phyloP scores from a whole-genome alignment of 2,329 filamentous ascomycete species.

The Canariomyces notabilis region DNA sequence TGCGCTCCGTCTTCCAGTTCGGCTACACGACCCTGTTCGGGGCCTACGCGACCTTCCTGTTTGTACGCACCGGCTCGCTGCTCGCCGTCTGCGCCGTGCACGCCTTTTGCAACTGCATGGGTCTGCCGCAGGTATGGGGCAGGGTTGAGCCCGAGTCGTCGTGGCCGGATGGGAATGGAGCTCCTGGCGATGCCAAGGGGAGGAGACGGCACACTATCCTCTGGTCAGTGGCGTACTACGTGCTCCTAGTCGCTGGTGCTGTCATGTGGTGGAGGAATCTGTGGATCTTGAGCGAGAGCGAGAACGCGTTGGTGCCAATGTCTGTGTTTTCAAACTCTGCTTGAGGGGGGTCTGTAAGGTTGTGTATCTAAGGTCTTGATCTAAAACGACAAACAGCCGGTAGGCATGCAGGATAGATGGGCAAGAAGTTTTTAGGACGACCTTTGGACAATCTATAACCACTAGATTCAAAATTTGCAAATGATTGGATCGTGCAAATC shows the following conservation, averaged over 20 bases:
- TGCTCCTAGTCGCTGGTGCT: constrained; percentile 66
- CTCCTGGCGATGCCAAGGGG: constrained; percentile 24
- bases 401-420: not conserved
- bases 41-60: constrained; percentile 86
- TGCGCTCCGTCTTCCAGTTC: constrained; percentile 78
- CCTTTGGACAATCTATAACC: too few relatives aligned
- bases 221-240: constrained; percentile 79
- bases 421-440: too few relatives aligned
- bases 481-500: too few relatives aligned
- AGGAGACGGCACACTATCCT: constrained; percentile 16
- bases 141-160: constrained; percentile 52
- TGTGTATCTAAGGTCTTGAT: not conserved
- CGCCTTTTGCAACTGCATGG: constrained; percentile 88
- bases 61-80: constrained; percentile 77
- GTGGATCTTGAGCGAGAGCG: constrained; percentile 46
- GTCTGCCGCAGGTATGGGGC: constrained; percentile 82
- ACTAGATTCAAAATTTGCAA: too few relatives aligned
- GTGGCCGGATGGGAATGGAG: constrained; percentile 18
- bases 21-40: constrained; percentile 90
- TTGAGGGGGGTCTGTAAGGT: not conserved
- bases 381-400: not conserved
- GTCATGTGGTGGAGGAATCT: constrained; percentile 65
- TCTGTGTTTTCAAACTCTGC: constrained; percentile 13
- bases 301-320: constrained; percentile 20
- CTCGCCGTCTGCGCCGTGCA: constrained; percentile 72